Conservation (phyloP, 2,329 filamentous ascomycete genomes). For the Ustulina deusta region DNA sequence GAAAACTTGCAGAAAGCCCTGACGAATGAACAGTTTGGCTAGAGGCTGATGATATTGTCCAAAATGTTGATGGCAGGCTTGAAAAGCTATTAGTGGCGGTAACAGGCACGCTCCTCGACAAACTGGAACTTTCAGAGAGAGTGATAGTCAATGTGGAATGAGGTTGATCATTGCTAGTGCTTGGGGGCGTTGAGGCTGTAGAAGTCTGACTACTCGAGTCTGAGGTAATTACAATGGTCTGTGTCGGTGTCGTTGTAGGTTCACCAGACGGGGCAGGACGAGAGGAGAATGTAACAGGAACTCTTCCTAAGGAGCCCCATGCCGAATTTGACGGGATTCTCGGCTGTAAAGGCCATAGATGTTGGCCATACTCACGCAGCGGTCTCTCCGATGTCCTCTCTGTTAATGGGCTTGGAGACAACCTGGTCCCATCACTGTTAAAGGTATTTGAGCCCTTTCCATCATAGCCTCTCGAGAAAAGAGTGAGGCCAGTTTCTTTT, state of each 20-base stretch:
- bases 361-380: constrained; percentile 24
- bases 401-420: constrained; percentile 15
- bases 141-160: constrained; percentile 24
- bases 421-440: constrained; percentile 2
- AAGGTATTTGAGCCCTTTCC: constrained; percentile 4
- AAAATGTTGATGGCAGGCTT: constrained; percentile 13
- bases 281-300: constrained; percentile 25
- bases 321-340: constrained; percentile 21
- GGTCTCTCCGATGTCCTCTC: constrained; percentile 18
- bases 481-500: constrained; percentile 18
- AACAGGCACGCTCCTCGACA: constrained; percentile 12
- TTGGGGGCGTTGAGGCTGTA: constrained; percentile 8
- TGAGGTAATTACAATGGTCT: constrained; percentile 19
- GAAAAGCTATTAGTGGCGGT: constrained; percentile 17
- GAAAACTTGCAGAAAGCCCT: constrained; percentile 23
- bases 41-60: constrained; percentile 10
- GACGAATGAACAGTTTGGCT: constrained; percentile 19
- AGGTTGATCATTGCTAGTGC: constrained; percentile 20
- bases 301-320: constrained; percentile 20
- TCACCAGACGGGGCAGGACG: constrained; percentile 13
- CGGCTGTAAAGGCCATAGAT: constrained; percentile 21
- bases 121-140: constrained; percentile 14
- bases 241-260: constrained; percentile 17
- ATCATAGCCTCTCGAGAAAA: constrained; percentile 23
- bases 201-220: constrained; percentile 18